Percentiles rank a stretch among this genome's conserved stretches.
These are phyloP conservation scores for Monosporascus sp. DNA, from an alignment of 2,329 filamentous ascomycete species.

Conservation along the genomic window DNA sequence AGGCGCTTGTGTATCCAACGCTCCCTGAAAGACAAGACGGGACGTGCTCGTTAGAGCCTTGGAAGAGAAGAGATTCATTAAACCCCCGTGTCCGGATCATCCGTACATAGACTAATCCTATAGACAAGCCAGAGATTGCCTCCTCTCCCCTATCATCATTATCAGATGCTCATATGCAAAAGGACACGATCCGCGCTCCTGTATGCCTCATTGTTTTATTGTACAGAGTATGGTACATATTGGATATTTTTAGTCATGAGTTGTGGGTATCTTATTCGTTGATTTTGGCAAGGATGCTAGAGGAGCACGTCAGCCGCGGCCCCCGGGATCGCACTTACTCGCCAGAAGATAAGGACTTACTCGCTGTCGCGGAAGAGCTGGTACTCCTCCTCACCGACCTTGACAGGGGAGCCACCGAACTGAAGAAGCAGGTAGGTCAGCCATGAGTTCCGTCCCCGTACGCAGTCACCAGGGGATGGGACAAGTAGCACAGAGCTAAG, in stretches of 20 bases:
- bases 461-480: too few species aligned
- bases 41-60: neutral
- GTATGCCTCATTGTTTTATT: conserved; percentile 15
- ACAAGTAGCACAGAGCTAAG: too few species aligned
- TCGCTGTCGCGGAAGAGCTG: conserved; percentile 95
- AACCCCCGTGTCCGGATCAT: neutral
- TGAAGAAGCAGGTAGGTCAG: conserved; percentile 30
- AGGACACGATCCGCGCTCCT: conserved; percentile 2
- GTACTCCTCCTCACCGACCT: conserved; percentile 96
- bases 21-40: neutral
- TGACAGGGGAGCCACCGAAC: conserved; percentile 92
- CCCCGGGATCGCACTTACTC: neutral
- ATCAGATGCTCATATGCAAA: conserved; percentile 5
- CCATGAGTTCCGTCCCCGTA: neutral
- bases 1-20: neutral
- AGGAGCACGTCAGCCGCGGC: conserved; percentile 10
- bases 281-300: conserved; percentile 95
- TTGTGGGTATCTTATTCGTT: conserved; percentile 62
- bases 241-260: conserved; percentile 18
- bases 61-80: conserved; percentile 1
- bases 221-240: conserved; percentile 24
- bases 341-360: conserved; percentile 53
- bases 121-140: neutral
- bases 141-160: neutral
- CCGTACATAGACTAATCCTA: neutral